A percentile compares a stretch with the other conserved stretches of the same genome.
Evolutionary conservation across 1,284 basidiomycete species (phyloP).

Genomic region (Cutaneotrichosporon spelunceum): DNA sequence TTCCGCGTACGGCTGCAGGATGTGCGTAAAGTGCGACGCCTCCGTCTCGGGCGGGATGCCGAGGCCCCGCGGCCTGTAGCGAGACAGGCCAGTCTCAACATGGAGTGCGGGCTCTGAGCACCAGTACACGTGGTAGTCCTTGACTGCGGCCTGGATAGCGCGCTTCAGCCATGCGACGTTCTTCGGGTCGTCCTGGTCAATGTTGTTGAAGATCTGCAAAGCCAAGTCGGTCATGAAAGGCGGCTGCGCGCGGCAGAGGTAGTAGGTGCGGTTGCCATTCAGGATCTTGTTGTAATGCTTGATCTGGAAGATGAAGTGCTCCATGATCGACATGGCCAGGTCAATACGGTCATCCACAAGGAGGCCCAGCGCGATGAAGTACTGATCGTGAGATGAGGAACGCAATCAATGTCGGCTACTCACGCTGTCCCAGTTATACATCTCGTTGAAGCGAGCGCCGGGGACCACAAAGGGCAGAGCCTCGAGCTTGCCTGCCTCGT

Average conservation of each 20-base stretch:
- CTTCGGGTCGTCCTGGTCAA: conserved; percentile 68
- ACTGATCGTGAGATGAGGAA: conserved; percentile 26
- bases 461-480: conserved; percentile 96
- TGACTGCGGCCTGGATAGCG: conserved; percentile 93
- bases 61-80: conserved; percentile 88
- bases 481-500: conserved; percentile 76
- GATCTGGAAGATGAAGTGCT: conserved; percentile 99
- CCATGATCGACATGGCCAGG: conserved; percentile 95
- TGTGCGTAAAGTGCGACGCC: conserved; percentile 94
- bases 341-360: conserved; percentile 89
- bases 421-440: conserved; percentile 54
- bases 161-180: conserved; percentile 74
- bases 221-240: conserved; percentile 99
- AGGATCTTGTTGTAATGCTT: conserved; percentile 84
- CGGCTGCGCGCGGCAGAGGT: conserved; percentile 91
- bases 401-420: conserved; percentile 25
- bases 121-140: conserved; percentile 98
- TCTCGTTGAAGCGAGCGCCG: conserved; percentile 96
- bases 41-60: conserved; percentile 98
- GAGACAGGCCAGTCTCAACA: conserved; percentile 84
- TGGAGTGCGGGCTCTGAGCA: conserved; percentile 89
- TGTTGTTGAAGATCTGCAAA: conserved; percentile 90
- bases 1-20: conserved; percentile 88
- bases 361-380: conserved; percentile 64
- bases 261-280: conserved; percentile 56